A percentile compares a stretch with the other conserved stretches of the same genome.
Evolutionary conservation across 306 rosid genomes (phyloP).

Genomic region (Corylus heterophylla): DNA sequence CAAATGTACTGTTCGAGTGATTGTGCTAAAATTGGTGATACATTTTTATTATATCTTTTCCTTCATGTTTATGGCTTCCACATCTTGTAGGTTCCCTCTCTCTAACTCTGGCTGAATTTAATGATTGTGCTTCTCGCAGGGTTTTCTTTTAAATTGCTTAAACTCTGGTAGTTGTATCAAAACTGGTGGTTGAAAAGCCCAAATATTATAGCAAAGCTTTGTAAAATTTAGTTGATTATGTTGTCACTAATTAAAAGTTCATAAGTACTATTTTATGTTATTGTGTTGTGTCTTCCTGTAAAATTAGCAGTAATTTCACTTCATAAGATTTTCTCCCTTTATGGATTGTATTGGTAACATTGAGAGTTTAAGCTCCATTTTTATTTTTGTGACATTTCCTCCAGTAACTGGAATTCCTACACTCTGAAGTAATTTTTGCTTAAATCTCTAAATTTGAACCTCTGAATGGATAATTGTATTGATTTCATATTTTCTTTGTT

Average conservation of each 20-base stretch:
- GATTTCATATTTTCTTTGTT: neutral
- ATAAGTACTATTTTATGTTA: neutral
- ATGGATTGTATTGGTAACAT: neutral
- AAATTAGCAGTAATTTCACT: neutral
- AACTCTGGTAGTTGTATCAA: neutral
- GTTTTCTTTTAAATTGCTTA: neutral
- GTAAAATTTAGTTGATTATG: neutral
- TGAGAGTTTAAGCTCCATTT: neutral
- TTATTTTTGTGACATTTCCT: neutral
- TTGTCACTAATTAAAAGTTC: neutral
- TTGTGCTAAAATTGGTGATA: neutral
- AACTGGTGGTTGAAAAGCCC: neutral
- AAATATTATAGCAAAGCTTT: neutral
- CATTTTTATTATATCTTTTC: neutral
- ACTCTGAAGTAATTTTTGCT: neutral
- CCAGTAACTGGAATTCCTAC: neutral
- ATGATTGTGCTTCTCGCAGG: neutral
- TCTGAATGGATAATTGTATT: conserved; percentile 4
- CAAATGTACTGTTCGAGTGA: neutral
- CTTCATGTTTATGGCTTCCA: conserved; percentile 1
- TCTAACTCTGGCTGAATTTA: neutral
- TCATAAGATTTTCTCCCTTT: neutral
- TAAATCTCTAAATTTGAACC: neutral
- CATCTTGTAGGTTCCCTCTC: neutral
- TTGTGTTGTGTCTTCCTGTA: neutral